Percentiles rank a stretch among this genome's conserved stretches.
Conservation (phyloP, 805 yeast species). For the Brettanomyces nanus region DNA sequence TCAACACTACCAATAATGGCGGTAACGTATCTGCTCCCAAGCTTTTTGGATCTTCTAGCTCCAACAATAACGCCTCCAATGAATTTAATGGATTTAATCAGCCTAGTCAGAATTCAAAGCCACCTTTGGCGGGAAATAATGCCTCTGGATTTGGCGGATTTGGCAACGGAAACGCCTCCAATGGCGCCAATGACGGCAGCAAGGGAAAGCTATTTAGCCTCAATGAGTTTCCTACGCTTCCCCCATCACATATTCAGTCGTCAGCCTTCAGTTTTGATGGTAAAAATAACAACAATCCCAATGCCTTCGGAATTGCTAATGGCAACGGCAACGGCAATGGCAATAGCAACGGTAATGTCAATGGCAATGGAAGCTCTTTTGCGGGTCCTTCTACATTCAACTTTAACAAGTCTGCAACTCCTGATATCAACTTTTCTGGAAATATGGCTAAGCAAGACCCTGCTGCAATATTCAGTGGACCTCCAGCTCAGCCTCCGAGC, state of each 20-base stretch:
- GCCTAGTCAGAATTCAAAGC: not conserved
- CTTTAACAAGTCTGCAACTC: constrained; percentile 11
- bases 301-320: not conserved
- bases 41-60: not conserved
- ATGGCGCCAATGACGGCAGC: not conserved
- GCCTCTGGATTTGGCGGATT: not conserved
- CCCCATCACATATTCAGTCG: constrained; percentile 1
- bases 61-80: not conserved
- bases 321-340: constrained; percentile 1
- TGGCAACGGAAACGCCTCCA: not conserved
- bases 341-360: not conserved
- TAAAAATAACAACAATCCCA: not conserved
- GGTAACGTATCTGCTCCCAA: not conserved
- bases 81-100: not conserved
- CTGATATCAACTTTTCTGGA: constrained; percentile 27
- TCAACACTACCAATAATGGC: not conserved
- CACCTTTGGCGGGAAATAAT: not conserved
- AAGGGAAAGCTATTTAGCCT: not conserved
- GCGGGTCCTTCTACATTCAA: not conserved
- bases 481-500: constrained; percentile 17
- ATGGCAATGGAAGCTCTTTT: not conserved
- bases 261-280: constrained; percentile 1
- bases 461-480: constrained; percentile 18
- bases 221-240: constrained; percentile 1
- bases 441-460: constrained; percentile 20